phyloP scores from a whole-genome alignment of 192 early-diverging fungal genomes.

The Chytriomyces hyalinus region DNA sequence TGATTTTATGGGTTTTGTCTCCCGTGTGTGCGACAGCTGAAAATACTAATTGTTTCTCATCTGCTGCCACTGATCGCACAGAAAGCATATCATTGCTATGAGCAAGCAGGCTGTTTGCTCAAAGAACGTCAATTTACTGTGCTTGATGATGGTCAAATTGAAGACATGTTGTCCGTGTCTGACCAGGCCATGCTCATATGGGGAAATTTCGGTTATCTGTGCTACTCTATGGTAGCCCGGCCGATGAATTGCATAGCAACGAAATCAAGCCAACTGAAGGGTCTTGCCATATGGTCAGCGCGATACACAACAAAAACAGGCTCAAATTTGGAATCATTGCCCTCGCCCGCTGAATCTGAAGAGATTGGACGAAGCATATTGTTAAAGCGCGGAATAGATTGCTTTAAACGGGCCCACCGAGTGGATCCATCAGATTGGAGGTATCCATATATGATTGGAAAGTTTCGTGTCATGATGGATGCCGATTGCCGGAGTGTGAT shows the following conservation, averaged over 20 bases:
- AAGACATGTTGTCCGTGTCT: neutral
- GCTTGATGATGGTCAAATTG: slow-evolving; percentile 17
- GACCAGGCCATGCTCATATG: slow-evolving; percentile 38
- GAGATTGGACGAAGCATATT: neutral
- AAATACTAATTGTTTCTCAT: neutral
- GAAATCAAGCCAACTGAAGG: slow-evolving; percentile 14
- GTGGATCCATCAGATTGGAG: slow-evolving; percentile 38
- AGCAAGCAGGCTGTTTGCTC: slow-evolving; percentile 44
- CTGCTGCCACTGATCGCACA: slow-evolving; percentile 19
- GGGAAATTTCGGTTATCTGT: slow-evolving; percentile 48
- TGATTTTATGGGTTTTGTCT: slow-evolving; percentile 20
- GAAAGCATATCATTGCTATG: slow-evolving; percentile 71
- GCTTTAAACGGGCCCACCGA: slow-evolving; percentile 34
- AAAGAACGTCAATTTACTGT: slow-evolving; percentile 6
- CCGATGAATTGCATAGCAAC: slow-evolving; percentile 40
- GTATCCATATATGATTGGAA: slow-evolving; percentile 44
- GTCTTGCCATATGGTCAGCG: slow-evolving; percentile 12
- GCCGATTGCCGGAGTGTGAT: slow-evolving; percentile 12
- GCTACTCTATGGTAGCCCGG: slow-evolving; percentile 35
- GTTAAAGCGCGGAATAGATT: slow-evolving; percentile 18
- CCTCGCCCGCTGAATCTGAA: neutral
- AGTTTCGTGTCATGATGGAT: slow-evolving; percentile 31
- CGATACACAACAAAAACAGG: neutral
- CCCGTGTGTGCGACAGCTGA: neutral
- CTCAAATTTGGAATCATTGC: neutral